These are phyloP conservation scores for Ceratocystis destructans DNA, from an alignment of 2,329 filamentous ascomycete genomes.

Conservation along the genomic window DNA sequence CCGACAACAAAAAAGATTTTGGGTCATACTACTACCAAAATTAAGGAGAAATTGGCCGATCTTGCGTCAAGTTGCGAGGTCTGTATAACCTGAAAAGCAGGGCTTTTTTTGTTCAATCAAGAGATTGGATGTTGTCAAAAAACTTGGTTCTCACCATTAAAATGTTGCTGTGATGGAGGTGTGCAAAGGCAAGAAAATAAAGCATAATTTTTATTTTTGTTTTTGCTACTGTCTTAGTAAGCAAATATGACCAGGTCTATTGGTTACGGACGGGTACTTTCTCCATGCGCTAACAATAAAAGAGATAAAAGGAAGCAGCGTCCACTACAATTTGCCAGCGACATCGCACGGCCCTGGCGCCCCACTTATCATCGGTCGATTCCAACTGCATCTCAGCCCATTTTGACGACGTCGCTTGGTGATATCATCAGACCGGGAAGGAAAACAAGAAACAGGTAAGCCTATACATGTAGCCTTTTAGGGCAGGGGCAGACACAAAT, in stretches of 20 bases:
- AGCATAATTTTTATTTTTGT: not conserved
- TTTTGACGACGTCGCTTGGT: slow-evolving; percentile 18
- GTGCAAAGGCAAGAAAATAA: not conserved
- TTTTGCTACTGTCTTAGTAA: not conserved
- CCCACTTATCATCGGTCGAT: slow-evolving; percentile 20
- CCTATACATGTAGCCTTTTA: not conserved
- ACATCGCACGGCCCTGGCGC: slow-evolving; percentile 14
- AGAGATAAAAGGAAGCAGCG: slow-evolving; percentile 5
- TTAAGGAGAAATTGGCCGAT: not conserved
- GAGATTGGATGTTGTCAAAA: not conserved
- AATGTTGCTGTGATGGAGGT: not conserved
- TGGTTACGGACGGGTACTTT: not conserved
- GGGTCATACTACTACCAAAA: not conserved
- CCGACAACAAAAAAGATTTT: not conserved
- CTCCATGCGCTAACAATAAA: not conserved
- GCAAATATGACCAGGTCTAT: not conserved
- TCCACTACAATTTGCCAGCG: slow-evolving; percentile 11
- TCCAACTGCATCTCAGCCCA: slow-evolving; percentile 18
- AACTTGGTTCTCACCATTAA: too few species aligned
- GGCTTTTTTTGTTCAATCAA: not conserved
- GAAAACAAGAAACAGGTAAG: slow-evolving; percentile 1
- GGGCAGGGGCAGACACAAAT: not conserved
- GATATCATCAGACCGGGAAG: slow-evolving; percentile 14
- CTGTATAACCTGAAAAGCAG: not conserved
- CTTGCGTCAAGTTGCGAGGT: not conserved